These are phyloP conservation scores for Cetraspora pellucida DNA, from an alignment of 192 early-diverging fungal genomes.

Conservation along the genomic window DNA sequence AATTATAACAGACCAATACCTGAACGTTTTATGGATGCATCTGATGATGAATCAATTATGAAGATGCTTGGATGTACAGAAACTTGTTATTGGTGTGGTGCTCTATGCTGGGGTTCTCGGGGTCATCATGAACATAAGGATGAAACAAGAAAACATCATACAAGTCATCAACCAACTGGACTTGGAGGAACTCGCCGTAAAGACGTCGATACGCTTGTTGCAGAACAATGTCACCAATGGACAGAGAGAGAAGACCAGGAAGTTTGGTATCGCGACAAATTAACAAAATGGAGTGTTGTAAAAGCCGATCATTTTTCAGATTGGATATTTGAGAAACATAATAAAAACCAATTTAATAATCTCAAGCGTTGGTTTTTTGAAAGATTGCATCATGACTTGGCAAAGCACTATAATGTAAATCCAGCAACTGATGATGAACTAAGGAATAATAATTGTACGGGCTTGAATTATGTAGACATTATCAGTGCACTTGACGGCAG, in stretches of 20 bases:
- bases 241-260: neutral
- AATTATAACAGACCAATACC: neutral
- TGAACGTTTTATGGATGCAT: constrained; percentile 14
- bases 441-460: neutral
- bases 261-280: neutral
- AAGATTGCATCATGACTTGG: constrained; percentile 20
- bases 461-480: constrained; percentile 5
- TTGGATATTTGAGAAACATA: constrained; percentile 30
- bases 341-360: constrained; percentile 5
- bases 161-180: constrained; percentile 22
- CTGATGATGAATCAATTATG: constrained; percentile 23
- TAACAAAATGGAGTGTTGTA: constrained; percentile 4
- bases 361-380: constrained; percentile 36
- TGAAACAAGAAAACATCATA: constrained; percentile 29
- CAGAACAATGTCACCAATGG: constrained; percentile 11
- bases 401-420: neutral
- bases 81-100: constrained; percentile 24
- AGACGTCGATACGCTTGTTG: neutral
- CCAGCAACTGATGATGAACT: constrained; percentile 14
- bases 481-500: constrained; percentile 22
- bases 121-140: neutral
- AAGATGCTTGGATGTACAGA: constrained; percentile 22
- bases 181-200: neutral
- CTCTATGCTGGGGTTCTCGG: constrained; percentile 28
- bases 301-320: constrained; percentile 4